These are phyloP conservation scores for Neostapfia colusana DNA, from an alignment of 176 grass and related monocot species.

Conservation along the genomic window DNA sequence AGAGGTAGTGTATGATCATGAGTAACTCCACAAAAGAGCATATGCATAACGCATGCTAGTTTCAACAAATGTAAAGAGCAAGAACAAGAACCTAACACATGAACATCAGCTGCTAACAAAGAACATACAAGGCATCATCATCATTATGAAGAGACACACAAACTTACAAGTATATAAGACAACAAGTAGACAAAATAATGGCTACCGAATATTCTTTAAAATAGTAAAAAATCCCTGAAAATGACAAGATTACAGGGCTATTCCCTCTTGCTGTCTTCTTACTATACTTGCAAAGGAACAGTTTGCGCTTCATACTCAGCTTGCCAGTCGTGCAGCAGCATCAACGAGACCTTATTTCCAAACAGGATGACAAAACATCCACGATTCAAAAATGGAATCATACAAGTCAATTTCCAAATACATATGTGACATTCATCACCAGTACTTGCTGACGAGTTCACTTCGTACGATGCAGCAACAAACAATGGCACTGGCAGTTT, in stretches of 20 bases:
- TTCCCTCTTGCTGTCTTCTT: not conserved
- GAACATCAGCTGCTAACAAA: no score
- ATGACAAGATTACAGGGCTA: not conserved
- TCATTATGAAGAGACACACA: no score
- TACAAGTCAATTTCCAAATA: constrained; percentile 9
- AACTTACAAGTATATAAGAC: no score
- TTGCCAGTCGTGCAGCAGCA: not conserved
- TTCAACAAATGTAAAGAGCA: no score
- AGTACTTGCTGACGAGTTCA: constrained; percentile 9
- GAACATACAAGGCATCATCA: no score
- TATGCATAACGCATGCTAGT: no score
- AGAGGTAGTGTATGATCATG: no score
- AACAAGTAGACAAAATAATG: no score
- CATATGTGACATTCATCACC: not conserved
- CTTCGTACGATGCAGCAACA: constrained; percentile 23
- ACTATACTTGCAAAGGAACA: not conserved
- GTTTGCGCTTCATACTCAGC: not conserved
- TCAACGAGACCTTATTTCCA: not conserved
- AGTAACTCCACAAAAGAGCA: no score
- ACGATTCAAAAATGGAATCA: constrained; percentile 18
- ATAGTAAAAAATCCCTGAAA: not conserved
- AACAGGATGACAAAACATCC: not conserved
- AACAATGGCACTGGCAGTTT: constrained; percentile 21
- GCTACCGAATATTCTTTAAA: not conserved
- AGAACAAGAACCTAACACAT: no score